These are phyloP conservation scores for Saccharata proteae DNA, from an alignment of 2,329 filamentous ascomycete species.

Conservation along the genomic window DNA sequence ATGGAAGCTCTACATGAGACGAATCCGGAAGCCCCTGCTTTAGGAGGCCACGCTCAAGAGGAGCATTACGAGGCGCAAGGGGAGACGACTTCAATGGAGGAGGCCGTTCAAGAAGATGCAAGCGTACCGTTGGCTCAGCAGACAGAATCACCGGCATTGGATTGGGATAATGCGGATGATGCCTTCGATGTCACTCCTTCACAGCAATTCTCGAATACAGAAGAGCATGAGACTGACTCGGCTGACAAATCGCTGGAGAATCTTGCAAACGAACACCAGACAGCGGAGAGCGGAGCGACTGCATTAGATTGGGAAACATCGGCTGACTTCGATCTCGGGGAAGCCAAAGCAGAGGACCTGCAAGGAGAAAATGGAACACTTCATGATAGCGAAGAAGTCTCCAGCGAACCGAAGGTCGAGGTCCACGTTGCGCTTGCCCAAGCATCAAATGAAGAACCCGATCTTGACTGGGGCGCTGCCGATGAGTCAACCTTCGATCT, in stretches of 20 bases:
- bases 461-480: constrained; percentile 22
- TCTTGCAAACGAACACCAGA: too few species aligned
- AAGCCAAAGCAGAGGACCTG: not conserved
- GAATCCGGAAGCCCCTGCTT: constrained; percentile 10
- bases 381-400: too few species aligned
- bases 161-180: constrained; percentile 9
- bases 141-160: constrained; percentile 21
- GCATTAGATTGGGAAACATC: not conserved
- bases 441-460: constrained; percentile 15
- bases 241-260: not conserved
- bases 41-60: constrained; percentile 14
- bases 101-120: constrained; percentile 32
- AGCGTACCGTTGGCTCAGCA: constrained; percentile 30
- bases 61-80: constrained; percentile 36
- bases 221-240: not conserved
- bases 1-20: constrained; percentile 9
- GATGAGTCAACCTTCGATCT: constrained; percentile 19
- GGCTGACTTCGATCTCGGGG: not conserved
- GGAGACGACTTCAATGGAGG: constrained; percentile 31
- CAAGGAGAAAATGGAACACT: not conserved
- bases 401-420: not conserved
- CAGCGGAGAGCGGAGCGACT: not conserved
- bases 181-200: constrained; percentile 8
- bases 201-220: too few species aligned
- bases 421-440: not conserved